Evolutionary conservation across 2,329 filamentous ascomycete genomes (phyloP), one percentile per base, ranked within the genome.

Genomic region (Dothiorella sarmentorum): DNA sequence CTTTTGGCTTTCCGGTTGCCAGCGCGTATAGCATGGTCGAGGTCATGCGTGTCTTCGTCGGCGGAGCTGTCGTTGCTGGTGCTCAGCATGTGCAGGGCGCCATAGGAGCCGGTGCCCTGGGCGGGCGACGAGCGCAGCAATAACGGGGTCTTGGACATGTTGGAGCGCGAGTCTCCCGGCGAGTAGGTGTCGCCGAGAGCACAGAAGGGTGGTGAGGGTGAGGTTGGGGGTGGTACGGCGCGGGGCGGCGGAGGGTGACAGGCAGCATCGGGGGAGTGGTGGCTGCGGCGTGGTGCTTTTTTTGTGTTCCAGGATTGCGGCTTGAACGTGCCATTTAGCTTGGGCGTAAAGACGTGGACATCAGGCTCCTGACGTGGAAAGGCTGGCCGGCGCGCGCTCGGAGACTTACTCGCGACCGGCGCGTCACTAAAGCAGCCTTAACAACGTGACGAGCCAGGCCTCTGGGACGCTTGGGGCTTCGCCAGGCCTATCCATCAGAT

Each of bases 51-150:
- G 26, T 72, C 70, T 20, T 74, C 72, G 45, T 70, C 67, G 51
- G 66, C 66, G 4, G 66, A 63, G 61, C 67, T 70, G 52, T 69
- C 69, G 60, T 70, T 74, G 61, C 65, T 69, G 55, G 70, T 69
- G 60, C 71, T 74, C 61, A 73, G 57, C 24, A 69, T 75, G 35
- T 76, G 69, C 20, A 83, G 76, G 4, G 82, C 82, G 57, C 84
- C 83, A 69, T 86, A 86, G 15, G 83, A 85, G 20, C 82, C 81
- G 33, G 82, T 84, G 59, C 82, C 83, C 68, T 82, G 79, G 31
- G 81, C 82, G 42, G 83, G 83, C 63, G 83, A 82, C 51, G 83
- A 83, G 61, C 82, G 80, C 69, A 84, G 72, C 56, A 87, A 74
- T 59, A 86, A 78, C 60, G 83, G 83, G 62, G 79, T 75, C 68